Evolutionary conservation across 1,139 yeast species (phyloP).

Genomic region (Eremothecium gossypii): DNA sequence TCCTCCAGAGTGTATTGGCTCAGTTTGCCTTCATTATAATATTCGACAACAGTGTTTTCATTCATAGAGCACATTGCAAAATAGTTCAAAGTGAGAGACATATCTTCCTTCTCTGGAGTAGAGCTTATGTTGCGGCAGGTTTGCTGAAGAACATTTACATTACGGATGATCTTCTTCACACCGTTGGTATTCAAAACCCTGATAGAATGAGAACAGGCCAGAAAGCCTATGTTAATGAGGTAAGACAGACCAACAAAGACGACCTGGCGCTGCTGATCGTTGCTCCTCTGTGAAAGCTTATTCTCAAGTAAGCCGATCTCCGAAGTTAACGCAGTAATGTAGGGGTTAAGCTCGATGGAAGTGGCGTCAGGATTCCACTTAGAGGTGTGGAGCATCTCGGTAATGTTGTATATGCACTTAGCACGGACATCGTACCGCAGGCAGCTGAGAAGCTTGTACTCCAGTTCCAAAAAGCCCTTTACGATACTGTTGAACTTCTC

Average conservation of each 20-base stretch:
- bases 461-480: slow-evolving; percentile 38
- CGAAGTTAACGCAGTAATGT: slow-evolving; percentile 33
- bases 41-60: slow-evolving; percentile 17
- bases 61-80: slow-evolving; percentile 38
- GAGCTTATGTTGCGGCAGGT: slow-evolving; percentile 55
- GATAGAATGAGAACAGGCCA: slow-evolving; percentile 52
- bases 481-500: slow-evolving; percentile 43
- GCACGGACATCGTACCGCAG: slow-evolving; percentile 60
- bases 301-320: slow-evolving; percentile 24
- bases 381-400: slow-evolving; percentile 33
- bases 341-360: slow-evolving; percentile 51
- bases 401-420: slow-evolving; percentile 52
- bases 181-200: slow-evolving; percentile 55
- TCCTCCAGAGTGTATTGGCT: slow-evolving; percentile 26
- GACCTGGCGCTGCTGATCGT: slow-evolving; percentile 28
- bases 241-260: slow-evolving; percentile 45
- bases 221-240: slow-evolving; percentile 48
- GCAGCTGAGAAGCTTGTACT: slow-evolving; percentile 43
- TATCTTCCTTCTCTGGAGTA: slow-evolving; percentile 51
- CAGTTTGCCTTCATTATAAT: slow-evolving; percentile 27
- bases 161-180: slow-evolving; percentile 54
- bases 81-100: slow-evolving; percentile 47
- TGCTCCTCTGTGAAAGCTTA: slow-evolving; percentile 22
- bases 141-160: slow-evolving; percentile 68
- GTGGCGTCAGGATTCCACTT: slow-evolving; percentile 44